These are phyloP conservation scores for Plasmodium coatneyi DNA, from an alignment of 169 alveolate species.

Conservation along the genomic window DNA sequence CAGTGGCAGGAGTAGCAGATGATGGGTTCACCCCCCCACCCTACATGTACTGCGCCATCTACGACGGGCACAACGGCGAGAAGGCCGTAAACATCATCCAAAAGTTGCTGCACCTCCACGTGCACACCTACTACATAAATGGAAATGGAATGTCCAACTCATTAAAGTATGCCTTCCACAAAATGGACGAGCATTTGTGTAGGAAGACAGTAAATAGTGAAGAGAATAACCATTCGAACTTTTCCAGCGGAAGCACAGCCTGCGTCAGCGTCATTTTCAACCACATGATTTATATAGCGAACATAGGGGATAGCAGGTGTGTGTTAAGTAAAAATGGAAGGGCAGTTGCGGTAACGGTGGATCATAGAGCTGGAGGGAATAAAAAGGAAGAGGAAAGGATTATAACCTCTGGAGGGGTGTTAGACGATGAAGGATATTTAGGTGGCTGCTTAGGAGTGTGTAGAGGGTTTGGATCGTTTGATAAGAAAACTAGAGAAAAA, in stretches of 20 bases:
- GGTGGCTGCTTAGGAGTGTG: conserved; percentile 96
- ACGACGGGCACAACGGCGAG: conserved; percentile 87
- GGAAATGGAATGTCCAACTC: conserved; percentile 68
- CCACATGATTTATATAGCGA: conserved; percentile 89
- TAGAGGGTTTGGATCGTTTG: conserved; percentile 97
- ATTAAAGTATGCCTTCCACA: conserved; percentile 78
- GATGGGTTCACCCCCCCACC: background rate
- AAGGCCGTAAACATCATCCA: conserved; percentile 80
- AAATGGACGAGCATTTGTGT: conserved; percentile 81
- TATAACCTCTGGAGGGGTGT: conserved; percentile 95
- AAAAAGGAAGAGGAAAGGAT: conserved; percentile 93
- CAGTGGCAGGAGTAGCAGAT: background rate
- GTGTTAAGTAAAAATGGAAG: conserved; percentile 93
- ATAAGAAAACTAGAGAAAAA: conserved; percentile 88
- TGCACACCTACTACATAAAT: conserved; percentile 54
- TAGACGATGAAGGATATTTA: conserved; percentile 93
- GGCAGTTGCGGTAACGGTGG: conserved; percentile 95
- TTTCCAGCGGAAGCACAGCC: conserved; percentile 77
- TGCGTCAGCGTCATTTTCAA: conserved; percentile 66
- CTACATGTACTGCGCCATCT: conserved; percentile 80
- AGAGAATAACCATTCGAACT: conserved; percentile 79
- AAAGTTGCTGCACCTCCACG: conserved; percentile 77
- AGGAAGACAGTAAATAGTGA: conserved; percentile 73
- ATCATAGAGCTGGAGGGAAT: conserved; percentile 97
- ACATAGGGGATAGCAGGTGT: conserved; percentile 99